Percentiles rank a stretch among this genome's conserved stretches.
These are phyloP conservation scores for Gracilaria gracilis DNA, from an alignment of 23 red algal species.

Conservation along the genomic window DNA sequence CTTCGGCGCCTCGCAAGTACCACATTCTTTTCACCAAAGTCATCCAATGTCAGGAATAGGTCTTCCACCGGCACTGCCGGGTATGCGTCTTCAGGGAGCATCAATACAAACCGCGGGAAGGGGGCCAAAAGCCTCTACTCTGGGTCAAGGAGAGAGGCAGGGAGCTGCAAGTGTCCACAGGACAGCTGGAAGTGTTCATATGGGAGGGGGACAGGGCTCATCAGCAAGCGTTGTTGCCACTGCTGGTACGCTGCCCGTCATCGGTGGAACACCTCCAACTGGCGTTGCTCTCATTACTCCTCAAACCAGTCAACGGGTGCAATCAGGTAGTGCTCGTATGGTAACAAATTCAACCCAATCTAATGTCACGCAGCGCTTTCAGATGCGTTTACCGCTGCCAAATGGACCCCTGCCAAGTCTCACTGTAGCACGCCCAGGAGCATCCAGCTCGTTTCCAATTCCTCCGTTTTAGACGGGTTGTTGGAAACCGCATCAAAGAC, in stretches of 20 bases:
- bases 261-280: not conserved
- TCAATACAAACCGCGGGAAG: slow-evolving; percentile 15
- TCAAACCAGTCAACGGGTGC: not conserved
- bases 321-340: not conserved
- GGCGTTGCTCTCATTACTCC: slow-evolving; percentile 5
- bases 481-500: slow-evolving; percentile 46
- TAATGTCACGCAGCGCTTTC: slow-evolving; percentile 4
- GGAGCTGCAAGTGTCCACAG: not conserved
- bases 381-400: slow-evolving; percentile 31
- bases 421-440: not conserved
- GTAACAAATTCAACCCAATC: slow-evolving; percentile 41
- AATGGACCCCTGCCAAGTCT: slow-evolving; percentile 9
- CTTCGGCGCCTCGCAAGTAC: slow-evolving; percentile 15
- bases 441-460: not conserved
- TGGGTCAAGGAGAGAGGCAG: slow-evolving; percentile 3
- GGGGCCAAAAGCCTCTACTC: not conserved
- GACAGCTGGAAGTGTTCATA: slow-evolving; percentile 32
- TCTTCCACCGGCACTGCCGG: slow-evolving; percentile 47
- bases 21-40: not conserved
- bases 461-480: not conserved
- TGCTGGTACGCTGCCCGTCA: not conserved
- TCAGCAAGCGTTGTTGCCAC: slow-evolving; percentile 24
- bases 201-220: slow-evolving; percentile 28
- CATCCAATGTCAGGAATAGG: slow-evolving; percentile 20
- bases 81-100: not conserved